Base-by-base conservation (phyloP, 2,329 filamentous ascomycete genomes). In the Diaporthe australafricana region DNA sequence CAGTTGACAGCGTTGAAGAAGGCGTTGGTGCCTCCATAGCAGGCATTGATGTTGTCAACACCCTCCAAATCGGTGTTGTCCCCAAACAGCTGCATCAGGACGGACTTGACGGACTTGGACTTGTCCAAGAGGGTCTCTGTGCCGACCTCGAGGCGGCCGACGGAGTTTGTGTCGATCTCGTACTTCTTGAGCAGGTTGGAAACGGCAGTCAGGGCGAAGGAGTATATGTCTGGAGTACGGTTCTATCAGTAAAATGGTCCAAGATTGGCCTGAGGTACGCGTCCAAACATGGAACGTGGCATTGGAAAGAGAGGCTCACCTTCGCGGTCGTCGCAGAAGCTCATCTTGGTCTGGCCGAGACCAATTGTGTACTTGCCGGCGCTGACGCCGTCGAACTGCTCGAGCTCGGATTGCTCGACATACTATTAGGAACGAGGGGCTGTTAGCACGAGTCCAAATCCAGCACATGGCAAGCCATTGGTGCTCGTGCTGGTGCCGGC, bases 271-370 rank as follows among this genome's bases (percentile, higher is more conserved):
- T 5, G 9, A n/a, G 2, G 16, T 20, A 32, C n/a, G n/a, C 17
- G 9, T 3, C 35, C 20, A n/a, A 30, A 32, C 42, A 50, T n/a
- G 63, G 30, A 30, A 52, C 17, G 35, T 2, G 14, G 45, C 17
- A 14, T 2, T 14, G 17, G 35, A 25, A 32, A 69, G 70, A 71
- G 62, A 73, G 70, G 66, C 86, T 83, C 82, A 95, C 93, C 93
- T 87, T 96, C 94, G 80, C 93, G 91, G 81, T 96, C 94, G 84
- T 96, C 94, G 83, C 94, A 96, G 86, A 96, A 96, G 87, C 91
- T 92, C 94, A 96, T 96, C 86, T 93, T 94, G 81, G 93, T 96
- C 89, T 96, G 94, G 79, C 94, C 94, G 71, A 96, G 92, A 83
- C 94, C 94, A 85, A 96, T 96, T 80, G 94, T 96, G 88, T 96